Percentiles rank a stretch among this genome's conserved stretches.
phyloP scores from a whole-genome alignment of 768 basidiomycete genomes.

The Lactarius trivialis region DNA sequence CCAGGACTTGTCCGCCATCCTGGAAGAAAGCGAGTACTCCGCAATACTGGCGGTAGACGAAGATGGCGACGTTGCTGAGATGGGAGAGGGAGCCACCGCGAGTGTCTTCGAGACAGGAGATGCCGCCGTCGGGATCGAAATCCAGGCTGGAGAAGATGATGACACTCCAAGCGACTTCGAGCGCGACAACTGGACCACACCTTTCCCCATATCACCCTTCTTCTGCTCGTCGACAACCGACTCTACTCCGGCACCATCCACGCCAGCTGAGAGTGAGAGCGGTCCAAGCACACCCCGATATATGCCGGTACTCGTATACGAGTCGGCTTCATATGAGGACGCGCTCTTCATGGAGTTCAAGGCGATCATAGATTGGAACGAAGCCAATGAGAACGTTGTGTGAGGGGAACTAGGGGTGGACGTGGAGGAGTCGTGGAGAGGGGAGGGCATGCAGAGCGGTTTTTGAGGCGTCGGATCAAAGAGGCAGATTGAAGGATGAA shows the following conservation, averaged over 20 bases:
- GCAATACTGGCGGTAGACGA: not conserved
- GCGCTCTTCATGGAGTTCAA: slow-evolving; percentile 11
- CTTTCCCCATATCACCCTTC: not conserved
- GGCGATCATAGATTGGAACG: not conserved
- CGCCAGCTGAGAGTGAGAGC: not conserved
- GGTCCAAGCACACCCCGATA: not conserved
- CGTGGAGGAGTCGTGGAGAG: not conserved
- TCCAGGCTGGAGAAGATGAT: not conserved
- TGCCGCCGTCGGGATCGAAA: not conserved
- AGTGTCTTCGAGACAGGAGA: not conserved
- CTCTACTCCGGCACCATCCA: not conserved
- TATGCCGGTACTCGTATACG: not conserved
- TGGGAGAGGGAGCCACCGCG: not conserved
- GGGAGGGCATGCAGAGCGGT: not conserved
- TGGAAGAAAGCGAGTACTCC: not conserved
- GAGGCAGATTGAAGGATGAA: not conserved
- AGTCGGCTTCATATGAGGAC: slow-evolving; percentile 4
- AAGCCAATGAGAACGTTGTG: not conserved
- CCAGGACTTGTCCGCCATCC: not conserved
- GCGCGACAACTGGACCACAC: not conserved
- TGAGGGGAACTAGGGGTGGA: not conserved
- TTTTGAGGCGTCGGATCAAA: not conserved
- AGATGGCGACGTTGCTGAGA: not conserved
- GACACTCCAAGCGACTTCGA: not conserved
- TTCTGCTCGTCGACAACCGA: not conserved